phyloP scores from a whole-genome alignment of 805 yeast species.

The Wickerhamiella dianesei region DNA sequence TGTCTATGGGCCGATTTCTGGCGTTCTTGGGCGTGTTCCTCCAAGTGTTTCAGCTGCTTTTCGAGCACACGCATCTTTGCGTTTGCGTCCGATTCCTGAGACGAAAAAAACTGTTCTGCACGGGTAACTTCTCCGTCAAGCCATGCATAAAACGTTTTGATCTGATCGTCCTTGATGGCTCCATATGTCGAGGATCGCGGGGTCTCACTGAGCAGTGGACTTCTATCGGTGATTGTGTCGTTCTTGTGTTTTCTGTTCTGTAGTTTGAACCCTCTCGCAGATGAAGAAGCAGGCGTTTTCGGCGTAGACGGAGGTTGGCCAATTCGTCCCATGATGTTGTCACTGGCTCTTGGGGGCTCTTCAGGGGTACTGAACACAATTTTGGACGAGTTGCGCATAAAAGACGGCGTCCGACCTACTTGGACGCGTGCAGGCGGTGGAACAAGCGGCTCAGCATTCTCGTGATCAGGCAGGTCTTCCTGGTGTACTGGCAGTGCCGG shows the following conservation, averaged over 20 bases:
- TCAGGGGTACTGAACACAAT: background rate
- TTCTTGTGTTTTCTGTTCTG: background rate
- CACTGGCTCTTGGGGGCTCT: background rate
- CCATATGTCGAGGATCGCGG: background rate
- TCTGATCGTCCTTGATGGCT: background rate
- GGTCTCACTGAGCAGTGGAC: background rate
- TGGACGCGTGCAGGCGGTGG: background rate
- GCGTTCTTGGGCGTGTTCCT: slow-evolving; percentile 30
- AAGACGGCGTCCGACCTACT: background rate
- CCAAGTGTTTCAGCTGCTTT: slow-evolving; percentile 47
- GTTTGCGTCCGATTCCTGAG: slow-evolving; percentile 46
- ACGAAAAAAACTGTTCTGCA: slow-evolving; percentile 47
- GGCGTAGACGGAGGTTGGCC: background rate
- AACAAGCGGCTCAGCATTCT: background rate
- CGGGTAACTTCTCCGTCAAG: slow-evolving; percentile 45
- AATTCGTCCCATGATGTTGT: background rate
- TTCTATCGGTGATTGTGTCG: background rate
- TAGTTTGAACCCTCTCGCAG: background rate
- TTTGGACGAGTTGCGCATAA: background rate
- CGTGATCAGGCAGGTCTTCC: background rate
- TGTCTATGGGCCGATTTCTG: slow-evolving; percentile 2
- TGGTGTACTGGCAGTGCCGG: background rate
- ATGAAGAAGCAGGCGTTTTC: background rate
- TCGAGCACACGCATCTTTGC: slow-evolving; percentile 48
- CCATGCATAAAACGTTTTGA: slow-evolving; percentile 46